Conservation (phyloP, 345 rosid species). For the Dovyalis caffra region DNA sequence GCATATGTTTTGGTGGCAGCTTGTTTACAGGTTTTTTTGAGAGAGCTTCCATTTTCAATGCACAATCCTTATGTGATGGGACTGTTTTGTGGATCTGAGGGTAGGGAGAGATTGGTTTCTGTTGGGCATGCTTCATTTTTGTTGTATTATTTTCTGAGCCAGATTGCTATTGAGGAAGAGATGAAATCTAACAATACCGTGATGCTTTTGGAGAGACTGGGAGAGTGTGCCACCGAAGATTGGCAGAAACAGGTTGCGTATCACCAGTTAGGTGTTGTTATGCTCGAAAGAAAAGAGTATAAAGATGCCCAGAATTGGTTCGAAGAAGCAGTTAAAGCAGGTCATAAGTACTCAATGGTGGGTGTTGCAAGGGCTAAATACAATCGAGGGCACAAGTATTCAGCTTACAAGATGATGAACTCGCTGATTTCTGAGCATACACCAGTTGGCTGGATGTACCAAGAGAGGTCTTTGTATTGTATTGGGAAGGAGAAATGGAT, state of each 20-base stretch:
- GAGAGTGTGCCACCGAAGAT: slow-evolving; percentile 56
- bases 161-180: slow-evolving; percentile 75
- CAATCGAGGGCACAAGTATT: slow-evolving; percentile 82
- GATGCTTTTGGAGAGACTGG: slow-evolving; percentile 81
- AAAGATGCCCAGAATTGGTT: slow-evolving; percentile 90
- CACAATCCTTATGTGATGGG: slow-evolving; percentile 60
- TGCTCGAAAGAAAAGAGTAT: slow-evolving; percentile 85
- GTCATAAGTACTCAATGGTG: slow-evolving; percentile 66
- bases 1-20: slow-evolving; percentile 80
- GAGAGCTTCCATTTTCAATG: slow-evolving; percentile 72
- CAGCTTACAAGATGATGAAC: slow-evolving; percentile 78
- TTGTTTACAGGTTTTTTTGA: slow-evolving; percentile 79
- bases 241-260: slow-evolving; percentile 89
- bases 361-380: slow-evolving; percentile 90
- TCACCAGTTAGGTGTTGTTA: slow-evolving; percentile 83
- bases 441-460: slow-evolving; percentile 91
- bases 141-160: slow-evolving; percentile 75
- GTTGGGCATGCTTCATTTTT: slow-evolving; percentile 80
- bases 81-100: slow-evolving; percentile 60
- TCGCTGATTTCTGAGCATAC: slow-evolving; percentile 55
- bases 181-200: slow-evolving; percentile 83
- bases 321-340: slow-evolving; percentile 61
- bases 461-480: slow-evolving; percentile 83
- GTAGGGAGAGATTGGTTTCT: slow-evolving; percentile 56
- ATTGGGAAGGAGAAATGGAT: slow-evolving; percentile 64